Evolutionary conservation across 1,139 yeast genomes (phyloP), one percentile per base, ranked within the genome.

Genomic region (Nakaseomyces sp.): DNA sequence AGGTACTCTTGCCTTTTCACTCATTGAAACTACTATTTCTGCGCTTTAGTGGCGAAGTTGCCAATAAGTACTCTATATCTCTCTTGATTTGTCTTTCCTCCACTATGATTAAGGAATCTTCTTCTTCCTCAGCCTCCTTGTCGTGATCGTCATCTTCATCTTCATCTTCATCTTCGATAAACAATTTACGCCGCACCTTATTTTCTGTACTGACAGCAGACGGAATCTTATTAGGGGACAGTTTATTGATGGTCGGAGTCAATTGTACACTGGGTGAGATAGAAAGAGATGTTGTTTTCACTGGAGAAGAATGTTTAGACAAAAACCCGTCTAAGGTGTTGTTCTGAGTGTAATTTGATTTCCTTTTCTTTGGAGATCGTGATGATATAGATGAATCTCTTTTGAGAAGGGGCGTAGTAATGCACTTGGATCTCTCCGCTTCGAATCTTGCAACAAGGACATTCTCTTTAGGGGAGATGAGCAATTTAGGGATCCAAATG

Each of bases 291-390:
- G 29, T n/a, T 26, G 29, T n/a, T 26, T 26, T 26, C n/a, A 26
- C 24, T 12, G 58, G 58, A 1, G 58, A 48, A 1, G 57, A 40
- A 40, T 54, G 57, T 15, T 41, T 45, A 24, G 42, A 43, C 17
- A 60, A 42, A 40, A 58, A 60, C 1, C 20, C 42, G 37, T 58
- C 61, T 10, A 60, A 43, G 13, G 50, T 59, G 40, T 53, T 57
- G 33, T 49, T 50, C 40, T 58, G 63, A 5, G 43, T 40, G 22
- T 49, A 46, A 17, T 33, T 30, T 5, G 25, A 10, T 25, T 25
- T 19, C 45, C 41, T 17, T 46, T 48, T 30, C 39, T 41, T 5
- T 43, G 39, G 32, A 29, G 40, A 37, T 17, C 19, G 29, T 10
- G 29, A 9, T 9, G 13, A 26, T 26, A n/a, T 15, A 20, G 22